phyloP scores from a whole-genome alignment of 306 rosid genomes.

The Dalbergia oliveri region DNA sequence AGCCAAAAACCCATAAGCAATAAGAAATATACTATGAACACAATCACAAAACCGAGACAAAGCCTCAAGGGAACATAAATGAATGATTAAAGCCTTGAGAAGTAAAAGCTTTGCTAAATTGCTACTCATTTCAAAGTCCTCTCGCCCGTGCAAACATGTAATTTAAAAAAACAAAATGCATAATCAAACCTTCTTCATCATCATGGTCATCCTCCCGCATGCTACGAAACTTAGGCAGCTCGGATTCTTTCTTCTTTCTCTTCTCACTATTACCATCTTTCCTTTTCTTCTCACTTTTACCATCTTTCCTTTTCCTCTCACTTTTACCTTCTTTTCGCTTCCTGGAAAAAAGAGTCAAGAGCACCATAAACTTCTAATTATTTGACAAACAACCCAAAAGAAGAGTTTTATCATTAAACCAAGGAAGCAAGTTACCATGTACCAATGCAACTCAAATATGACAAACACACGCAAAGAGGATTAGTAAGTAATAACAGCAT shows the following conservation, averaged over 20 bases:
- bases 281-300: conserved; percentile 56
- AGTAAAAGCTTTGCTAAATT: conserved; percentile 7
- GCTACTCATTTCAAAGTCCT: conserved; percentile 5
- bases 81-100: conserved; percentile 9
- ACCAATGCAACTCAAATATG: conserved; percentile 23
- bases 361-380: conserved; percentile 23
- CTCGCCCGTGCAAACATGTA: not conserved
- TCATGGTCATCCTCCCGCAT: conserved; percentile 49
- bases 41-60: conserved; percentile 9
- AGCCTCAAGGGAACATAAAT: conserved; percentile 19
- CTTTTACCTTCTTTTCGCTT: conserved; percentile 66
- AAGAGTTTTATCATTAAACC: not conserved
- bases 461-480: not conserved
- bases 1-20: not conserved
- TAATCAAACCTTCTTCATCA: conserved; percentile 64
- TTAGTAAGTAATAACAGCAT: not conserved
- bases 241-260: conserved; percentile 49
- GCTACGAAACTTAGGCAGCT: conserved; percentile 49
- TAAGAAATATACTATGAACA: not conserved
- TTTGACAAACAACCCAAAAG: not conserved
- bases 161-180: not conserved
- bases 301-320: conserved; percentile 61
- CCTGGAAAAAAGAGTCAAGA: conserved; percentile 52
- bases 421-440: not conserved
- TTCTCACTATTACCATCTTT: conserved; percentile 56